Base-by-base conservation (phyloP, 2,329 filamentous ascomycete genomes). In the Fusarium nygamai region DNA sequence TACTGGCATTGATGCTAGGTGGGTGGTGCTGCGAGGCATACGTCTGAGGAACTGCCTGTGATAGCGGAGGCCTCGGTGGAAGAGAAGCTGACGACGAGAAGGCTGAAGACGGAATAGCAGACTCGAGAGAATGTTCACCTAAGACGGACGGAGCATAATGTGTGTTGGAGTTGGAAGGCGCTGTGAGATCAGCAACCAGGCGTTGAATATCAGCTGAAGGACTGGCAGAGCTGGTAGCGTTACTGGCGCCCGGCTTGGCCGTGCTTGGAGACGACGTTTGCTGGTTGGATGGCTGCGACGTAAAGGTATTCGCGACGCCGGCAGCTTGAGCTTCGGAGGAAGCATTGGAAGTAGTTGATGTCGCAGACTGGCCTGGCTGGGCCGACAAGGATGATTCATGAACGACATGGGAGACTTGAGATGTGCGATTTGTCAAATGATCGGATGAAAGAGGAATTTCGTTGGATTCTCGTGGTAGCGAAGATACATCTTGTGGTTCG, bases 11-110 rank as follows among this genome's bases (percentile, higher is more conserved):
- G 61, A 82, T 69, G 62, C 78, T 78, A 54, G 76, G 64, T 64
- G 80, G 81, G 64, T 83, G 80, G 72, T 83, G 80, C 64, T 83
- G 82, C 50, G 83, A 82, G 46, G 78, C 75, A 78, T 84, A 83
- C 68, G 82, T 78, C 67, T 83, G 82, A 71, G 82, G 73, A 61
- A 78, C 75, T 66, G 80, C 79, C 69, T 85, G 82, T 34, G 84
- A 81, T 68, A 83, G 73, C 54, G 85, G 85, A 57, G 85, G 86
- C 76, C 84, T 84, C 63, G 86, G 81, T 76, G 86, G 87, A 68
- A 89, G 81, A 78, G 86, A 83, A 71, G 85, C 80, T 44, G 83
- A 78, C 38, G 80, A 78, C 73, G 81, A 81, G 74, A 84, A 73
- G 43, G 80, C 80, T 74, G 82, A 78, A 61, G 78, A 71, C 68